A percentile compares a stretch with the other conserved stretches of the same genome.
Conservation (phyloP, 1,284 basidiomycete genomes). For the Cryptococcus hybrid region DNA sequence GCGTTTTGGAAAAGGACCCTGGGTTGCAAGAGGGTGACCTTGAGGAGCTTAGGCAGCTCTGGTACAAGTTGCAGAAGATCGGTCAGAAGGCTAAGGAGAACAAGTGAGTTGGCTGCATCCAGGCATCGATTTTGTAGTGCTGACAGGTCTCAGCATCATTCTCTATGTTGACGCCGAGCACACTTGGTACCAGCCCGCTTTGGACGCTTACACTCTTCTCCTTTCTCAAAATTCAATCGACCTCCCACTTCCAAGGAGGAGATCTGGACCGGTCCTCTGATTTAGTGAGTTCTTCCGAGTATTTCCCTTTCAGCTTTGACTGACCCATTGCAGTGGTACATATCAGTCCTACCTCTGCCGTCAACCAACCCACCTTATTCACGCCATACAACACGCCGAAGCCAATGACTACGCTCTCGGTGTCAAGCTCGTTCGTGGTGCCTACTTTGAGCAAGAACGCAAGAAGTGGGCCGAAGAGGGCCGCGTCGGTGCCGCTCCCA, state of each 20-base stretch:
- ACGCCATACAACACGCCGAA: slow-evolving; percentile 68
- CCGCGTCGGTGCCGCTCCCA: slow-evolving; percentile 47
- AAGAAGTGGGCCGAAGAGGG: slow-evolving; percentile 42
- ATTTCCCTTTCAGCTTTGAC: not conserved
- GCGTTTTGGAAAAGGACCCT: slow-evolving; percentile 26
- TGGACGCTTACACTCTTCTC: slow-evolving; percentile 73
- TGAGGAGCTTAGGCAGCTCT: slow-evolving; percentile 59
- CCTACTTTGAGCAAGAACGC: slow-evolving; percentile 79
- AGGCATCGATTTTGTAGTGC: not conserved
- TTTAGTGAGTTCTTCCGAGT: slow-evolving; percentile 26
- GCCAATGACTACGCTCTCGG: slow-evolving; percentile 74
- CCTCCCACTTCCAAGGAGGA: slow-evolving; percentile 17
- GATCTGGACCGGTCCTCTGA: slow-evolving; percentile 34
- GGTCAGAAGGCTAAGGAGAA: slow-evolving; percentile 60
- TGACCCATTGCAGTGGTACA: slow-evolving; percentile 58
- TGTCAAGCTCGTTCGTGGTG: slow-evolving; percentile 92
- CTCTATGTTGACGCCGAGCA: slow-evolving; percentile 82
- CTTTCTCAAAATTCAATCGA: slow-evolving; percentile 74
- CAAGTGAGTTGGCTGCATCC: slow-evolving; percentile 20
- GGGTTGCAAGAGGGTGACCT: slow-evolving; percentile 56
- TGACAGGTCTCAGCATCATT: slow-evolving; percentile 32
- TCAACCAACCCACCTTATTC: slow-evolving; percentile 61
- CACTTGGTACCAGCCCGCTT: slow-evolving; percentile 73
- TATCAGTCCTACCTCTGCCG: slow-evolving; percentile 78
- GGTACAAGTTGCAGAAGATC: slow-evolving; percentile 60